Evolutionary conservation across 352 stramenopile genomes (phyloP).

Genomic region (Pythium sp.): DNA sequence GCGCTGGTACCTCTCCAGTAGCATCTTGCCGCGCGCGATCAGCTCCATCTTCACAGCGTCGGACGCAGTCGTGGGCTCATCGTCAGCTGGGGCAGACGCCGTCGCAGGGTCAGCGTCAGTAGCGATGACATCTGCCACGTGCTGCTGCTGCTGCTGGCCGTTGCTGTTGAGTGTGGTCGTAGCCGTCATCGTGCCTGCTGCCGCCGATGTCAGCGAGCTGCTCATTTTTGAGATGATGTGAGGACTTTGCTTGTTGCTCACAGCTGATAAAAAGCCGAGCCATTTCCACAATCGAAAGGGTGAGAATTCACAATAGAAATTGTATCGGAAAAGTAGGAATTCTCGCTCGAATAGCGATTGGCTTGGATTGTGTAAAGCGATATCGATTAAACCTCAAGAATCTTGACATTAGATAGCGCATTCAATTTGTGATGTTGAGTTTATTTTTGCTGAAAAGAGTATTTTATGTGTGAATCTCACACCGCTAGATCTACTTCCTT

Average conservation of each 20-base stretch:
- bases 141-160: not conserved
- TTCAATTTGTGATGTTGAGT: no score
- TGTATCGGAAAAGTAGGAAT: no score
- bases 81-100: not conserved
- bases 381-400: no score
- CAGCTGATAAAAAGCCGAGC: not conserved
- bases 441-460: no score
- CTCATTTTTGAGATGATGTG: not conserved
- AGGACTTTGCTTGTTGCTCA: not conserved
- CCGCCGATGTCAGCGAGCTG: not conserved
- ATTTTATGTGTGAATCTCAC: no score
- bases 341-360: no score
- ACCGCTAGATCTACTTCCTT: no score
- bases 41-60: not conserved
- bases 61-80: not conserved
- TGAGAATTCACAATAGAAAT: no score
- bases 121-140: not conserved
- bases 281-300: no score
- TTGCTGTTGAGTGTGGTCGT: not conserved
- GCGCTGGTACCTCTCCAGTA: slow-evolving; percentile 3
- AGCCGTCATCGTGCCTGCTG: not conserved
- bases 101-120: not conserved
- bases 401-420: no score
- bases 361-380: no score
- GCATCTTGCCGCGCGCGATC: not conserved